Conservation (phyloP, 305 asterid genomes). For the Coffea humblotiana region DNA sequence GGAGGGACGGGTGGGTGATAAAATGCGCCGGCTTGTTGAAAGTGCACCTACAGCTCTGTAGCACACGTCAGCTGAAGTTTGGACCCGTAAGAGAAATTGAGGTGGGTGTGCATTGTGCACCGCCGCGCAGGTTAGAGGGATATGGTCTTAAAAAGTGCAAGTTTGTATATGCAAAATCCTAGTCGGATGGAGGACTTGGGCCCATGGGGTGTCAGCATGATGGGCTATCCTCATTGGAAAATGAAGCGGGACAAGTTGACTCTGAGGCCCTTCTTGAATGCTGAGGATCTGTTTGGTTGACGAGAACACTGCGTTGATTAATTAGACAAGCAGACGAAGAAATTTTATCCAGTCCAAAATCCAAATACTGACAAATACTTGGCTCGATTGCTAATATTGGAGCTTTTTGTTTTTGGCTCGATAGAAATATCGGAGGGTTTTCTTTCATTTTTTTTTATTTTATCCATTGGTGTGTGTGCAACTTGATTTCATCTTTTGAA, state of each 20-base stretch:
- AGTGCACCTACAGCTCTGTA: neutral
- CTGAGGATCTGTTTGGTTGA: neutral
- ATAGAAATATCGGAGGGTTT: too few relatives aligned
- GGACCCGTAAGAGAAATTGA: neutral
- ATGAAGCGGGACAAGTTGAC: neutral
- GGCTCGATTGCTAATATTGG: too few relatives aligned
- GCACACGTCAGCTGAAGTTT: neutral
- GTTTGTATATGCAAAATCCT: neutral
- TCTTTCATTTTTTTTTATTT: too few relatives aligned
- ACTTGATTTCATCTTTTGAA: too few relatives aligned
- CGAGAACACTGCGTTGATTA: too few relatives aligned
- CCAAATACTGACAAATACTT: too few relatives aligned
- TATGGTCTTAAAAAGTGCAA: too few relatives aligned
- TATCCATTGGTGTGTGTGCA: too few relatives aligned
- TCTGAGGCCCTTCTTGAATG: neutral
- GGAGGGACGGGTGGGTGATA: neutral
- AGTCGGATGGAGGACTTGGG: neutral
- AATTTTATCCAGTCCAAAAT: too few relatives aligned
- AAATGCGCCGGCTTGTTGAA: constrained; percentile 13
- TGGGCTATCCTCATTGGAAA: neutral
- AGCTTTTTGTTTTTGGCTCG: too few relatives aligned
- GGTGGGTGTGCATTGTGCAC: neutral
- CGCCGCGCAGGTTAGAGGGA: too few relatives aligned
- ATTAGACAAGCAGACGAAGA: too few relatives aligned
- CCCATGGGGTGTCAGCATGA: neutral